Percentiles rank a stretch among this genome's conserved stretches.
phyloP scores from a whole-genome alignment of 2,329 filamentous ascomycete species.

The Ceratocystis papillata region DNA sequence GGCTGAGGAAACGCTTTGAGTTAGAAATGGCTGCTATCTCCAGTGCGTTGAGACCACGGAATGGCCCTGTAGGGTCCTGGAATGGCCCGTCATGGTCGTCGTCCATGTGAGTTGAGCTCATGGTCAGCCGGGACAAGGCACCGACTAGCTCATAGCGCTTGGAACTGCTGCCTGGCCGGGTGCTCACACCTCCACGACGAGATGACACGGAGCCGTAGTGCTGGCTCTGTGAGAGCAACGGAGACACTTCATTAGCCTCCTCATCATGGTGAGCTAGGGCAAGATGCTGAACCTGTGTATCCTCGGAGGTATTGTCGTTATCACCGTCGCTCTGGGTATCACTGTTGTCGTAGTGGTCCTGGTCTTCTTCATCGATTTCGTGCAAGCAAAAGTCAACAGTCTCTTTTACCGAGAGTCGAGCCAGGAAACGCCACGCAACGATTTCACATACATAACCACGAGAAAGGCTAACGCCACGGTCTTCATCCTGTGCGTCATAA shows the following conservation, averaged over 20 bases:
- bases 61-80: constrained; percentile 57
- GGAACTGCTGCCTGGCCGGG: constrained; percentile 32
- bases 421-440: constrained; percentile 68
- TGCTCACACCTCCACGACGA: constrained; percentile 26
- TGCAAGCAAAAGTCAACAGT: constrained; percentile 64
- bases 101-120: constrained; percentile 35
- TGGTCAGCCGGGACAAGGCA: constrained; percentile 47
- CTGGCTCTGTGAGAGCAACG: constrained; percentile 36
- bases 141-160: constrained; percentile 42
- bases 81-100: constrained; percentile 35
- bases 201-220: constrained; percentile 25
- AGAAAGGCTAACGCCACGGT: constrained; percentile 55
- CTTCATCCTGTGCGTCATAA: constrained; percentile 52
- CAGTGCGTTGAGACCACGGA: constrained; percentile 71
- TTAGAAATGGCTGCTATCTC: constrained; percentile 74
- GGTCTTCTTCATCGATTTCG: constrained; percentile 46
- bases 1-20: constrained; percentile 75
- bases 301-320: constrained; percentile 25
- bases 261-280: constrained; percentile 30
- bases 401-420: constrained; percentile 59
- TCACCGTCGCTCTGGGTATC: constrained; percentile 11
- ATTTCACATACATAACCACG: constrained; percentile 68
- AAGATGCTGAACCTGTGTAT: constrained; percentile 10
- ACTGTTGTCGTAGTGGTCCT: neutral
- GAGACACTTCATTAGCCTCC: constrained; percentile 40